Evolutionary conservation across 352 stramenopile species (phyloP).

Genomic region (Globisporangium nunn): DNA sequence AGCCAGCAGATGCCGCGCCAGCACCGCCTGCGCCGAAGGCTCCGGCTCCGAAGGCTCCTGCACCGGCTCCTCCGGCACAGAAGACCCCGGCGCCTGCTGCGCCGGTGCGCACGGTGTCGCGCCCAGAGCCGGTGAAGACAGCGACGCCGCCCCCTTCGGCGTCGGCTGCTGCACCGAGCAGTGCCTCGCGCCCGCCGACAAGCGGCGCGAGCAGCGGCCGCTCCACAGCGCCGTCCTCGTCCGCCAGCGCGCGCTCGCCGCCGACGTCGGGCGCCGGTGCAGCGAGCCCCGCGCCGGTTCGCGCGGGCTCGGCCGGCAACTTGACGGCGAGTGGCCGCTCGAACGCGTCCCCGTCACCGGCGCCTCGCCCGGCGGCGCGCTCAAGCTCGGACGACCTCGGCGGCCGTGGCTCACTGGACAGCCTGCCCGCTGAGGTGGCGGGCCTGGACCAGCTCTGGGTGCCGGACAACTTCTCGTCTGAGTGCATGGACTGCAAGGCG

Average conservation of each 20-base stretch:
- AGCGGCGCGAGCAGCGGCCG: constrained; percentile 1
- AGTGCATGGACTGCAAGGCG: constrained; percentile 87
- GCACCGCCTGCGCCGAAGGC: neutral
- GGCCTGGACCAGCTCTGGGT: constrained; percentile 83
- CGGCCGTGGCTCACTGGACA: constrained; percentile 46
- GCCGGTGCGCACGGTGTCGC: constrained; percentile 6
- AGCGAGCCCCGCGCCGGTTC: constrained; percentile 5
- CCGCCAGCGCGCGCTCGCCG: constrained; percentile 18
- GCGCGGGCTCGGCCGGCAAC: constrained; percentile 2
- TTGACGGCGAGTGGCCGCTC: neutral
- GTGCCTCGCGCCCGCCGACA: constrained; percentile 1
- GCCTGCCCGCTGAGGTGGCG: constrained; percentile 45
- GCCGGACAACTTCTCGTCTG: constrained; percentile 78
- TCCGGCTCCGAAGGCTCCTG: constrained; percentile 2
- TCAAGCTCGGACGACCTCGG: constrained; percentile 14
- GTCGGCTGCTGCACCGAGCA: constrained; percentile 3
- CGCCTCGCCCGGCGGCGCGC: constrained; percentile 12
- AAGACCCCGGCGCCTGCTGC: neutral
- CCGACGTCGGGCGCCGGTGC: constrained; percentile 18
- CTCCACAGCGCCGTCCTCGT: constrained; percentile 14
- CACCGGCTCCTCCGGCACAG: constrained; percentile 1
- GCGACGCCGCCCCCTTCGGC: constrained; percentile 10
- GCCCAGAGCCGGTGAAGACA: constrained; percentile 5
- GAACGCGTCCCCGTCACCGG: constrained; percentile 3
- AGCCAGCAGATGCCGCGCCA: constrained; percentile 3